Evolutionary conservation across 352 stramenopile genomes (phyloP), one percentile per base, ranked within the genome.

Genomic region (Globisporangium cystogenes): DNA sequence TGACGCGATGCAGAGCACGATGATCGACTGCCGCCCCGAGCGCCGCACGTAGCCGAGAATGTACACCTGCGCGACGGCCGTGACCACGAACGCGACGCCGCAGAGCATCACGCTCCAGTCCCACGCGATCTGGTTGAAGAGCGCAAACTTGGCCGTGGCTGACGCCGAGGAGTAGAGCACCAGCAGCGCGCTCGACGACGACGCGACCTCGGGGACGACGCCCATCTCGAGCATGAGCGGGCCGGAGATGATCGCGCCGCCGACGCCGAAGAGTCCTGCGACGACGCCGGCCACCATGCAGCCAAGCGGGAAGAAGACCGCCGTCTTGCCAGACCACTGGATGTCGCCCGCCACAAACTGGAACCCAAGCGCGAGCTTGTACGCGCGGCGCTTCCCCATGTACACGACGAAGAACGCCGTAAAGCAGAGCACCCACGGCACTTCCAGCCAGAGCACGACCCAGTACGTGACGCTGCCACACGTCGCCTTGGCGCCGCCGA

Each of bases 171-270:
- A 76, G 48, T 79, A 88, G 44, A 88, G 49, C 55, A 86, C 71
- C 50, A 84, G 70, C 26, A 79, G 40, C 21, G 76, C 68, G 23
- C 51, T 81, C 4, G 60, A 84, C 12, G 74, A 67, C 5, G 67
- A 74, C 5, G 66, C 69, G 10, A 86, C 76, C 43, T 82, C 66
- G 0, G 76, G 72, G 5, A 79, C 46, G 31, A 87, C 69, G 11
- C 72, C 74, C 57, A 82, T 53, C 51, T 86, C 74, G 20, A 88
- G 67, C 68, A 85, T 70, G 20, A 88, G 57, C 3, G 74, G 77
- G 1, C 77, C 73, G 11, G 70, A 74, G 53, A 88, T 70, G 58
- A 83, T 72, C 24, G 62, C 73, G 20, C 67, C 74, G 26, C 73
- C 74, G 33, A 86, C 65, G 53, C 70, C 75, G 42, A 86, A 71